Evolutionary conservation across 2,329 filamentous ascomycete genomes (phyloP).

Genomic region (Xylariaceae sp.): DNA sequence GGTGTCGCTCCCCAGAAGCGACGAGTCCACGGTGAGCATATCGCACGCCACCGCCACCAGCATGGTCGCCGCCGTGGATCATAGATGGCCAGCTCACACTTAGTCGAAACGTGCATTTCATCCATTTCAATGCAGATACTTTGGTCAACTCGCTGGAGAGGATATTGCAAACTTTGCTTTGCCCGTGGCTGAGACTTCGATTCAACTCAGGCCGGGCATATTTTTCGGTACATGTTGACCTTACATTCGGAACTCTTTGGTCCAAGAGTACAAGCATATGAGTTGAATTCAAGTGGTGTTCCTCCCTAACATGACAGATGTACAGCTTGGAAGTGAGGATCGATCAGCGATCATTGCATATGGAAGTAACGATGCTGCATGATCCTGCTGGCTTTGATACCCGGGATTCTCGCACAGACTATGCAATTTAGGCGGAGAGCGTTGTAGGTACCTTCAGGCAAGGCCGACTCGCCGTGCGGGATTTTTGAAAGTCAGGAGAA

Average conservation of each 20-base stretch:
- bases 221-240: conserved; percentile 24
- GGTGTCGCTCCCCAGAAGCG: conserved; percentile 30
- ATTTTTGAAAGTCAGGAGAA: not conserved
- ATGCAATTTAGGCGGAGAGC: not conserved
- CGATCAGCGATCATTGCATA: conserved; percentile 21
- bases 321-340: conserved; percentile 12
- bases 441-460: conserved; percentile 24
- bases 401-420: not conserved
- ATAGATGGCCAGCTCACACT: conserved; percentile 10
- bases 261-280: conserved; percentile 21
- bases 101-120: conserved; percentile 8
- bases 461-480: conserved; percentile 11
- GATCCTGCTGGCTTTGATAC: not conserved
- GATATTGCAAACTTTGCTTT: conserved; percentile 23
- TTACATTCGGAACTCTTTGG: conserved; percentile 20
- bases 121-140: conserved; percentile 28
- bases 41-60: conserved; percentile 39
- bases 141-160: conserved; percentile 17
- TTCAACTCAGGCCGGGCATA: conserved; percentile 22
- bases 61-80: conserved; percentile 9
- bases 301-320: conserved; percentile 11
- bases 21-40: conserved; percentile 32
- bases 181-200: conserved; percentile 12
- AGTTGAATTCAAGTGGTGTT: conserved; percentile 18
- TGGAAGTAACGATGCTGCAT: conserved; percentile 14